Conservation (phyloP, 768 basidiomycete species). For the Naganishia vishniacii region DNA sequence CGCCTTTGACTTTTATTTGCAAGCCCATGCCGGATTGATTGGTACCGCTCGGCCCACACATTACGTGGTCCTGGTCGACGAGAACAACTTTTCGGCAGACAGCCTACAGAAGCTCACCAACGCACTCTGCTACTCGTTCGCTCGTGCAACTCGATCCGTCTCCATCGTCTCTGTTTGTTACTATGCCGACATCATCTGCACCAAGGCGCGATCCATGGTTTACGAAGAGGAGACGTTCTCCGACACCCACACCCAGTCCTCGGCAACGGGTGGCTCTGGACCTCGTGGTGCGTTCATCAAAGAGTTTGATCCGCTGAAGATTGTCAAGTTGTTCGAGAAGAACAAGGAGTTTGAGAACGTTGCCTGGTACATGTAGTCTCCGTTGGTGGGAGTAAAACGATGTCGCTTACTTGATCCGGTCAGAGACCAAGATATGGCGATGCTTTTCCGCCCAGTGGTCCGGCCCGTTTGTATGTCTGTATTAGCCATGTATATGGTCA, state of each 20-base stretch:
- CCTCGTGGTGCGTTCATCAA: slow-evolving; percentile 2
- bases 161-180: slow-evolving; percentile 45
- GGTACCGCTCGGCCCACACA: slow-evolving; percentile 48
- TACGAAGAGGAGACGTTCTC: slow-evolving; percentile 32
- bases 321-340: slow-evolving; percentile 38
- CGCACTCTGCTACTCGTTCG: slow-evolving; percentile 40
- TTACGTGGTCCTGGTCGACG: slow-evolving; percentile 42
- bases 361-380: slow-evolving; percentile 16
- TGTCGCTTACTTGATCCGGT: too few species aligned
- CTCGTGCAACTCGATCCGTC: slow-evolving; percentile 45
- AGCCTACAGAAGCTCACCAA: slow-evolving; percentile 41
- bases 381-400: neutral
- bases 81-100: slow-evolving; percentile 40
- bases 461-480: neutral
- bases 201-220: slow-evolving; percentile 43
- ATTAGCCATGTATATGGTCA: neutral
- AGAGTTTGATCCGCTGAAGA: slow-evolving; percentile 39
- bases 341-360: slow-evolving; percentile 32
- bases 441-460: too few species aligned
- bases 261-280: slow-evolving; percentile 19
- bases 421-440: too few species aligned
- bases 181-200: slow-evolving; percentile 46
- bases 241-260: slow-evolving; percentile 15
- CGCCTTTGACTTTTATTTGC: slow-evolving; percentile 47
- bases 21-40: slow-evolving; percentile 44